Percentiles rank a stretch among this genome's conserved stretches.
These are phyloP conservation scores for Trichoderma oligosporum DNA, from an alignment of 2,329 filamentous ascomycete genomes.

Conservation along the genomic window DNA sequence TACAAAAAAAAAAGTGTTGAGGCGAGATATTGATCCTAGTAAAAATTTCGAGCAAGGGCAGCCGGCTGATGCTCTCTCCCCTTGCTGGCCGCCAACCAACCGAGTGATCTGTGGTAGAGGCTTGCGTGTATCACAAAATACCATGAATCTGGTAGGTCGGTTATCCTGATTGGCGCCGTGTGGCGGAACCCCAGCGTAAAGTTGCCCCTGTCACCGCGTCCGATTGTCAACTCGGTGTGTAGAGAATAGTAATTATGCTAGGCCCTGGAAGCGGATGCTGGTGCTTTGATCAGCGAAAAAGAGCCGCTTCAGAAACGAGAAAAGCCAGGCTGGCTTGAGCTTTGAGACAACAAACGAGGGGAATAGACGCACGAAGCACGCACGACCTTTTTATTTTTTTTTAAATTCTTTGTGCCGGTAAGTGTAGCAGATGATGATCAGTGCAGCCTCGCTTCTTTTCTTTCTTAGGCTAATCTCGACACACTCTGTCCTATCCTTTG, in stretches of 20 bases:
- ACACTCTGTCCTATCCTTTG: neutral
- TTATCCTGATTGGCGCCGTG: slow-evolving; percentile 17
- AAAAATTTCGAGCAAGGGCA: slow-evolving; percentile 8
- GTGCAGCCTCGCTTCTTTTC: slow-evolving; percentile 5
- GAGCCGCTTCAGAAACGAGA: neutral
- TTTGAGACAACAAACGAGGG: neutral
- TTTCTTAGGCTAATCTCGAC: neutral
- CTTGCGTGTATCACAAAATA: slow-evolving; percentile 13
- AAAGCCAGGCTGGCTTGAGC: neutral
- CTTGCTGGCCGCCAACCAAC: neutral
- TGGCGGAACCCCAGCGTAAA: neutral
- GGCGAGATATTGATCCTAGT: neutral
- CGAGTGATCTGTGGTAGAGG: neutral
- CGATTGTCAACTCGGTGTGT: neutral
- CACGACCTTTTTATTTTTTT: neutral
- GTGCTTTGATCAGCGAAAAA: neutral
- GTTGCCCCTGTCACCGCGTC: neutral
- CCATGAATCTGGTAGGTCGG: slow-evolving; percentile 13
- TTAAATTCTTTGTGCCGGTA: neutral
- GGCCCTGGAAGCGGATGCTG: neutral
- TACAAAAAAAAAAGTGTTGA: neutral
- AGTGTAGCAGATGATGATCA: neutral
- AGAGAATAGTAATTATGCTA: neutral
- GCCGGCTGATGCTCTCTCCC: neutral
- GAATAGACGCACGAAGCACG: neutral